Conservation (phyloP, 306 rosid species). For the Alnus rubra region DNA sequence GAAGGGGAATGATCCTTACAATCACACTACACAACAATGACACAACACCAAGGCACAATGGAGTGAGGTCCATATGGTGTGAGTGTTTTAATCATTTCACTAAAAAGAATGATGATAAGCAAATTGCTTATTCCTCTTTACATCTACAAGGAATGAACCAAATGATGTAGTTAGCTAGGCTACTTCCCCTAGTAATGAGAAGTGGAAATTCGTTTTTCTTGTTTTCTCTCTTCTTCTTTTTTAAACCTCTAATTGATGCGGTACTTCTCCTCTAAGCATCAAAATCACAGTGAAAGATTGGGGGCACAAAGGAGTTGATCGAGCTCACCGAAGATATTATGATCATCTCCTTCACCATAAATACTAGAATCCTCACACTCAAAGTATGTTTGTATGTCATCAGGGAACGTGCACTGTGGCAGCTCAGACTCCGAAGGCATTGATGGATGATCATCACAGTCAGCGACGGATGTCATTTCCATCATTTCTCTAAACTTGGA, state of each 20-base stretch:
- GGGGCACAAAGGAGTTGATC: constrained; percentile 42
- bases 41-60: too few species aligned
- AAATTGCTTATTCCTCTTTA: constrained; percentile 25
- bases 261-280: constrained; percentile 36
- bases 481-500: constrained; percentile 66
- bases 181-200: not conserved
- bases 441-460: constrained; percentile 9
- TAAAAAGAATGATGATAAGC: constrained; percentile 6
- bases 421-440: constrained; percentile 30
- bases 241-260: not conserved
- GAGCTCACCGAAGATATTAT: constrained; percentile 63
- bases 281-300: constrained; percentile 66
- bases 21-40: too few species aligned
- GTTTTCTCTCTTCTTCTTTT: too few species aligned
- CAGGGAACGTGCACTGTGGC: constrained; percentile 59
- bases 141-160: constrained; percentile 28
- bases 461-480: constrained; percentile 35
- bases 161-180: not conserved
- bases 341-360: constrained; percentile 55
- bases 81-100: too few species aligned
- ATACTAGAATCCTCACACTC: constrained; percentile 46
- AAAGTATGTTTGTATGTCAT: constrained; percentile 78
- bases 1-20: too few species aligned
- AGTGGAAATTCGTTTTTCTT: not conserved
- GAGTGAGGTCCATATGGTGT: too few species aligned